Percentiles rank a stretch among this genome's conserved stretches.
These are phyloP conservation scores for Stachybotrys echinatus DNA, from an alignment of 2,329 filamentous ascomycete genomes.

Conservation along the genomic window DNA sequence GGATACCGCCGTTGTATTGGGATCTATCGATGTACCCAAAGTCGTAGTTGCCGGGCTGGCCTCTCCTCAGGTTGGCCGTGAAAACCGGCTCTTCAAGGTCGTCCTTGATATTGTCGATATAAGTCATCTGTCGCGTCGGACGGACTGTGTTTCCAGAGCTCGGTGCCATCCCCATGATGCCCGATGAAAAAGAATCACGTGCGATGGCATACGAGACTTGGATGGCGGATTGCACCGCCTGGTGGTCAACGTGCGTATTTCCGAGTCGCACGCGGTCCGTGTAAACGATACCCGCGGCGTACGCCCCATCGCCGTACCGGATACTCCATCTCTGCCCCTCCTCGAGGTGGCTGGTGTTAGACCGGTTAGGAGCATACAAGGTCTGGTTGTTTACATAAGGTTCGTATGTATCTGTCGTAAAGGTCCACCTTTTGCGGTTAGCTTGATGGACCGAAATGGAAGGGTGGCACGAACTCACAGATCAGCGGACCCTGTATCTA, in stretches of 20 bases:
- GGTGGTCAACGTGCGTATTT: slow-evolving; percentile 49
- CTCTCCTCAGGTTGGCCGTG: slow-evolving; percentile 27
- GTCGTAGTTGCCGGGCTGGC: slow-evolving; percentile 29
- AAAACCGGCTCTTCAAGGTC: slow-evolving; percentile 25
- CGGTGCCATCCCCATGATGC: slow-evolving; percentile 28
- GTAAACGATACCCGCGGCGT: slow-evolving; percentile 60
- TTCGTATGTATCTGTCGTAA: slow-evolving; percentile 51
- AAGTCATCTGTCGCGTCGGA: slow-evolving; percentile 25
- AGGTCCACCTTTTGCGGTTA: slow-evolving; percentile 55
- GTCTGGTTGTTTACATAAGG: slow-evolving; percentile 44
- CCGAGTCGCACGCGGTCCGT: slow-evolving; percentile 60
- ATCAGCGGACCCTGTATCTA: slow-evolving; percentile 61
- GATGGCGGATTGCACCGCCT: slow-evolving; percentile 62
- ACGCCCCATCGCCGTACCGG: slow-evolving; percentile 60
- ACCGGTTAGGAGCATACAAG: slow-evolving; percentile 48
- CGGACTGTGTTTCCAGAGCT: slow-evolving; percentile 25
- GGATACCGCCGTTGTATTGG: slow-evolving; percentile 52
- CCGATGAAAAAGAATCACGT: slow-evolving; percentile 26
- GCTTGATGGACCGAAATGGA: neutral
- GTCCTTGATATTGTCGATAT: slow-evolving; percentile 27
- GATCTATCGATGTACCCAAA: slow-evolving; percentile 47
- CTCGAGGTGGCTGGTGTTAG: slow-evolving; percentile 37
- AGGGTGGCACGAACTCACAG: slow-evolving; percentile 19
- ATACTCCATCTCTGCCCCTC: slow-evolving; percentile 47
- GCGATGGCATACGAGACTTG: slow-evolving; percentile 43